phyloP scores from a whole-genome alignment of 352 stramenopile genomes.

The Globisporangium uncinulatum region DNA sequence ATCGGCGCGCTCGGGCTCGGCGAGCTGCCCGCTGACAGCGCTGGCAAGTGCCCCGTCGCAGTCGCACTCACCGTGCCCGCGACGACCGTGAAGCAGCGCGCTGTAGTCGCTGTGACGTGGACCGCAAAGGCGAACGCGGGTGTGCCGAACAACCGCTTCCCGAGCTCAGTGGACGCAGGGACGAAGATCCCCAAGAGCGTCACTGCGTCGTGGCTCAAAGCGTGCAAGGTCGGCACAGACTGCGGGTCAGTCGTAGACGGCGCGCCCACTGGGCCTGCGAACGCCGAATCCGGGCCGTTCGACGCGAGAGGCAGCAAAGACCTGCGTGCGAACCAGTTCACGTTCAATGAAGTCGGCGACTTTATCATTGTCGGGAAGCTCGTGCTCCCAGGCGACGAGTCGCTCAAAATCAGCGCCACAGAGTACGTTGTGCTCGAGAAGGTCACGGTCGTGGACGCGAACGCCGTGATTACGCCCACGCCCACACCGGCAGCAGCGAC shows the following conservation, averaged over 20 bases:
- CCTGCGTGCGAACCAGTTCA: conserved; percentile 45
- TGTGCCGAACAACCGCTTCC: conserved; percentile 52
- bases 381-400: conserved; percentile 34
- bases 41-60: conserved; percentile 49
- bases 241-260: conserved; percentile 43
- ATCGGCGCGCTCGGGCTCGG: conserved; percentile 37
- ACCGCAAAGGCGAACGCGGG: conserved; percentile 24
- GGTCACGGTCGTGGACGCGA: conserved; percentile 50
- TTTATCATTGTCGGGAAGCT: conserved; percentile 67
- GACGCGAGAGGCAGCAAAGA: conserved; percentile 33
- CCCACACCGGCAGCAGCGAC: conserved; percentile 10
- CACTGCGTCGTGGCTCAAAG: conserved; percentile 39
- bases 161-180: conserved; percentile 43
- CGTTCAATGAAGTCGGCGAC: conserved; percentile 37
- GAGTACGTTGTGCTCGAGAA: conserved; percentile 71
- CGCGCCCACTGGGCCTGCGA: conserved; percentile 26
- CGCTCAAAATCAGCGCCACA: conserved; percentile 37
- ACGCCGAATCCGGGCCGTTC: conserved; percentile 33
- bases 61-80: conserved; percentile 31
- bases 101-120: conserved; percentile 54
- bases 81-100: conserved; percentile 41
- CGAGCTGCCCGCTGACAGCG: conserved; percentile 36
- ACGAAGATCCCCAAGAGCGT: conserved; percentile 31
- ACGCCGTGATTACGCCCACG: conserved; percentile 27
- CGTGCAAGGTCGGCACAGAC: conserved; percentile 61